These are phyloP conservation scores for Gastrodia elata DNA, from an alignment of 106 monocot genomes.

Conservation along the genomic window DNA sequence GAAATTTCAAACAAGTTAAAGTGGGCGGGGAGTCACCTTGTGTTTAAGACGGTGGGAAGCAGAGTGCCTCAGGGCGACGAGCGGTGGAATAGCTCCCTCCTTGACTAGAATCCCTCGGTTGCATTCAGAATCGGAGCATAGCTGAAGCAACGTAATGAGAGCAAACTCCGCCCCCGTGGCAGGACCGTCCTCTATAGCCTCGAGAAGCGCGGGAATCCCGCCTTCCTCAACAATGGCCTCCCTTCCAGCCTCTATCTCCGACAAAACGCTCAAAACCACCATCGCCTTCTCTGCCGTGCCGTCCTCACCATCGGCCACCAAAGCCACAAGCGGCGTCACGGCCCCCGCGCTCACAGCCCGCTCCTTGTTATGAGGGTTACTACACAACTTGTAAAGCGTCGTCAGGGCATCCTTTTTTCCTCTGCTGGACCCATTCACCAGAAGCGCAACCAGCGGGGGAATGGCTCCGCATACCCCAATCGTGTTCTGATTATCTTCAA, in stretches of 20 bases:
- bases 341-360: constrained; percentile 48
- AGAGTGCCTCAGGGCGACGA: constrained; percentile 69
- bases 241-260: constrained; percentile 34
- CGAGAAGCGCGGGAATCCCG: constrained; percentile 59
- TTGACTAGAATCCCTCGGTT: constrained; percentile 58
- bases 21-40: constrained; percentile 41
- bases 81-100: constrained; percentile 84
- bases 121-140: constrained; percentile 40
- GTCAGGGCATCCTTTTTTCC: constrained; percentile 80
- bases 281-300: constrained; percentile 54
- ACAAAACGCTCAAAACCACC: constrained; percentile 43
- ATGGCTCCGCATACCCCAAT: constrained; percentile 59
- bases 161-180: constrained; percentile 66
- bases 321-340: constrained; percentile 35
- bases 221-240: constrained; percentile 45
- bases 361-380: constrained; percentile 44
- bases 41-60: constrained; percentile 52
- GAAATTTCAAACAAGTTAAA: background rate
- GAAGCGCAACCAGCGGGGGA: constrained; percentile 45
- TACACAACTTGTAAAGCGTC: constrained; percentile 51
- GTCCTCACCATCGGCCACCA: constrained; percentile 29
- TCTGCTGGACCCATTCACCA: constrained; percentile 29
- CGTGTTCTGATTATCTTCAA: constrained; percentile 34
- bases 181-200: constrained; percentile 64
- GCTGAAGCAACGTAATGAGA: constrained; percentile 60